A percentile compares a stretch with the other conserved stretches of the same genome.
phyloP scores from a whole-genome alignment of 805 yeast genomes.

The Wickerhamomyces kurtzmanii region DNA sequence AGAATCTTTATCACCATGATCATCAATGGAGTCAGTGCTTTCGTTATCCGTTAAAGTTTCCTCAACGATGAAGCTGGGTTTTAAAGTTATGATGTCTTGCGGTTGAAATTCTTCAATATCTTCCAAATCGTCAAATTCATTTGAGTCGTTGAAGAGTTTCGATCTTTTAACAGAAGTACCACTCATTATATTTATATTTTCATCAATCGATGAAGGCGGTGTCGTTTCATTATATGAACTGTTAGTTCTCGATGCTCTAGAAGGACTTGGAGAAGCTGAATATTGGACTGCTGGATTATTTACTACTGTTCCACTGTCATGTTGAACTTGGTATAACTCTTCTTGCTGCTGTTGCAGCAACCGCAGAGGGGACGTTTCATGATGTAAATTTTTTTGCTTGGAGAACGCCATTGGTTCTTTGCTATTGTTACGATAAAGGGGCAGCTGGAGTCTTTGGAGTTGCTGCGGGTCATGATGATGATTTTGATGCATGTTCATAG shows the following conservation, averaged over 20 bases:
- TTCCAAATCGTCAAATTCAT: too few species aligned
- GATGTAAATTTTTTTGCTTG: too few species aligned
- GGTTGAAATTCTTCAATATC: constrained; percentile 1
- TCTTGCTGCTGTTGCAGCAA: too few species aligned
- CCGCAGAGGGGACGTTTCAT: too few species aligned
- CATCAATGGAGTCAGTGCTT: not conserved
- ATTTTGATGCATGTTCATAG: not conserved
- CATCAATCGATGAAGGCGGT: constrained; percentile 19
- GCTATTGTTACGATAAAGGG: too few species aligned
- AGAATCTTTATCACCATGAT: not conserved
- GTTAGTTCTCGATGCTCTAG: constrained; percentile 14
- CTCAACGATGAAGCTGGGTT: not conserved
- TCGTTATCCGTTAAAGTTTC: not conserved
- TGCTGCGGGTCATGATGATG: constrained; percentile 1
- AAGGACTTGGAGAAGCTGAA: constrained; percentile 17
- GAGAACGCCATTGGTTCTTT: too few species aligned
- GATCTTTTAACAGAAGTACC: too few species aligned
- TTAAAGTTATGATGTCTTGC: not conserved
- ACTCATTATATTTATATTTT: too few species aligned
- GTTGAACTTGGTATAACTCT: too few species aligned
- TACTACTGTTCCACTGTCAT: too few species aligned
- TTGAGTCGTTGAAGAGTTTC: too few species aligned
- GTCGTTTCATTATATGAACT: constrained; percentile 12
- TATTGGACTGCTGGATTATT: too few species aligned
- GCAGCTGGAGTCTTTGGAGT: constrained; percentile 1